Percentiles rank a stretch among this genome's conserved stretches.
These are phyloP conservation scores for Amylostereum areolatum DNA, from an alignment of 1,284 basidiomycete genomes.

Conservation along the genomic window DNA sequence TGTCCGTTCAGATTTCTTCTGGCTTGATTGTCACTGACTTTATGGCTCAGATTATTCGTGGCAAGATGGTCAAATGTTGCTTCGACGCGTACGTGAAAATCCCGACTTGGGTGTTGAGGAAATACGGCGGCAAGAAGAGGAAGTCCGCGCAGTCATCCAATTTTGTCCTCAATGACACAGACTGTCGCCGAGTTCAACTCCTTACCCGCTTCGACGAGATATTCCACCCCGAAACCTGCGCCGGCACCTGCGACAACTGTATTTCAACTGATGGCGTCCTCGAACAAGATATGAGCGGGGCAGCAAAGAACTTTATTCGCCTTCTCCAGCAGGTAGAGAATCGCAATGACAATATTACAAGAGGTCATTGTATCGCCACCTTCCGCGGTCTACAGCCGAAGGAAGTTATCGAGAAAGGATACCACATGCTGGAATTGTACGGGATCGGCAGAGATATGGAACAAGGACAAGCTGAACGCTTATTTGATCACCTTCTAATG, in stretches of 20 bases:
- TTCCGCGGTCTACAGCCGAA: conserved; percentile 56
- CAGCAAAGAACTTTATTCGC: conserved; percentile 51
- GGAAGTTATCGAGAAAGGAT: conserved; percentile 42
- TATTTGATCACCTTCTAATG: conserved; percentile 52
- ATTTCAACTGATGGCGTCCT: conserved; percentile 34
- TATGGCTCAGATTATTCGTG: conserved; percentile 44
- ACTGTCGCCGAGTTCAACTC: conserved; percentile 85
- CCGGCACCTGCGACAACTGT: conserved; percentile 74
- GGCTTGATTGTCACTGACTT: neutral
- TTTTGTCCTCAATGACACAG: conserved; percentile 81
- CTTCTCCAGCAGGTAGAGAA: conserved; percentile 26
- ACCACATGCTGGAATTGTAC: conserved; percentile 41
- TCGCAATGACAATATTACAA: conserved; percentile 35
- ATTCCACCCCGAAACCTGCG: conserved; percentile 46
- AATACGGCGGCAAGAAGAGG: conserved; percentile 51
- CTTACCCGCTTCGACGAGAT: conserved; percentile 60
- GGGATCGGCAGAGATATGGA: conserved; percentile 49
- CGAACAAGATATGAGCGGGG: conserved; percentile 46
- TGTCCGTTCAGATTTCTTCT: conserved; percentile 25
- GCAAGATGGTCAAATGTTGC: conserved; percentile 42
- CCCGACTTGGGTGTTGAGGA: conserved; percentile 37
- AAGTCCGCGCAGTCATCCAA: conserved; percentile 53
- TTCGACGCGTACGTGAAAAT: conserved; percentile 49
- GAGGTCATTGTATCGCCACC: conserved; percentile 45
- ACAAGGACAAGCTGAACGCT: conserved; percentile 50